These are phyloP conservation scores for Dryas drummondii DNA, from an alignment of 306 rosid species.

Conservation along the genomic window DNA sequence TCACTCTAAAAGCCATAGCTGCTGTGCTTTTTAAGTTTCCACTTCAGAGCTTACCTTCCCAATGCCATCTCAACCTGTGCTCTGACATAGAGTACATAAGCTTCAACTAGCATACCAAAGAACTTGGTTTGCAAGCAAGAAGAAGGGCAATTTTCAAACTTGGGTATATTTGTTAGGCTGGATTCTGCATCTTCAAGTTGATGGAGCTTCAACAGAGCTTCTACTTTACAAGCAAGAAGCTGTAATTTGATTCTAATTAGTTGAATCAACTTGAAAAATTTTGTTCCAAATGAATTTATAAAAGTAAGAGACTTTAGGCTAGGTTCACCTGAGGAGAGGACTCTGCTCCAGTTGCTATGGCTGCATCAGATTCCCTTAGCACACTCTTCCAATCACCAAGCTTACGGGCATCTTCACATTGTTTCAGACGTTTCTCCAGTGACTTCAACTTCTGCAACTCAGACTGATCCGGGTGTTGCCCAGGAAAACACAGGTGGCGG, in stretches of 20 bases:
- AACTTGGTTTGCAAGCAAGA: slow-evolving; percentile 53
- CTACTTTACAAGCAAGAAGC: slow-evolving; percentile 81
- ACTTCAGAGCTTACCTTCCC: slow-evolving; percentile 61
- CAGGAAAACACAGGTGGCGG: slow-evolving; percentile 57
- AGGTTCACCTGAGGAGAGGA: slow-evolving; percentile 71
- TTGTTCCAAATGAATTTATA: neutral
- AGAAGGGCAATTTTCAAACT: slow-evolving; percentile 57
- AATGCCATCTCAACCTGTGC: slow-evolving; percentile 90
- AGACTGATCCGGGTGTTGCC: slow-evolving; percentile 51
- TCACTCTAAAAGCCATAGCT: slow-evolving; percentile 17
- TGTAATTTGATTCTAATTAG: slow-evolving; percentile 31
- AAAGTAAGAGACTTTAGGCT: slow-evolving; percentile 4
- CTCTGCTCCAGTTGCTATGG: slow-evolving; percentile 70
- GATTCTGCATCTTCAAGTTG: slow-evolving; percentile 79
- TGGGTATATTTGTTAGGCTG: slow-evolving; percentile 45
- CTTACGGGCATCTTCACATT: slow-evolving; percentile 61
- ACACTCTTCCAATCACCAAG: slow-evolving; percentile 74
- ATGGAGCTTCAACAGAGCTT: slow-evolving; percentile 73
- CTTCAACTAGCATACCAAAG: slow-evolving; percentile 74
- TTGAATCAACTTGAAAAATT: slow-evolving; percentile 19
- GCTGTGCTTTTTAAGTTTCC: slow-evolving; percentile 7
- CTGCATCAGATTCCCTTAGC: slow-evolving; percentile 64
- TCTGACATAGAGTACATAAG: slow-evolving; percentile 62
- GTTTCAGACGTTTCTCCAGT: slow-evolving; percentile 69
- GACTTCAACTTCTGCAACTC: slow-evolving; percentile 70